Conservation (phyloP, 176 grass and related monocot species). For the Carex pumila region DNA sequence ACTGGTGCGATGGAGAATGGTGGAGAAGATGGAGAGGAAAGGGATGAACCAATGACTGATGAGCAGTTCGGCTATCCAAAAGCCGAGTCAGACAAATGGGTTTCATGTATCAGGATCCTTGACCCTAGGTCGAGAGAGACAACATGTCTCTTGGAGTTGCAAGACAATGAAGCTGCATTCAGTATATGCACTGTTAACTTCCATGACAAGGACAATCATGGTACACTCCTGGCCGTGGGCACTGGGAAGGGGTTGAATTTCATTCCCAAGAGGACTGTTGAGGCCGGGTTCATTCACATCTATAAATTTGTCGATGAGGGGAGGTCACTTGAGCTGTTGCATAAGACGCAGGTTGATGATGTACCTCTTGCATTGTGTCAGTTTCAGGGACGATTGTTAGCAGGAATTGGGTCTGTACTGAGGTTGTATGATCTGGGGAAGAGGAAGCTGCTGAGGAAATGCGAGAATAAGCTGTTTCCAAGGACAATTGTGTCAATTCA, state of each 20-base stretch:
- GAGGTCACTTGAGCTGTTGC: slow-evolving; percentile 79
- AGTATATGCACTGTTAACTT: slow-evolving; percentile 96
- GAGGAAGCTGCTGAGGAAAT: slow-evolving; percentile 90
- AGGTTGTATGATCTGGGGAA: slow-evolving; percentile 92
- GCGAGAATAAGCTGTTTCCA: slow-evolving; percentile 95
- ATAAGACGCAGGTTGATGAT: slow-evolving; percentile 98
- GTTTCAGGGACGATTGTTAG: slow-evolving; percentile 84
- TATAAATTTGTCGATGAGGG: slow-evolving; percentile 97
- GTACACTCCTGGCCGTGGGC: slow-evolving; percentile 79
- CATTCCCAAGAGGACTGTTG: slow-evolving; percentile 71
- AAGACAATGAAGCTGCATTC: slow-evolving; percentile 87
- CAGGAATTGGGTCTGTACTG: slow-evolving; percentile 80
- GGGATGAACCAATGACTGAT: slow-evolving; percentile 69
- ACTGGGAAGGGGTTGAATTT: slow-evolving; percentile 90
- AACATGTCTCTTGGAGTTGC: slow-evolving; percentile 82
- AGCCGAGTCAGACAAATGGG: slow-evolving; percentile 82
- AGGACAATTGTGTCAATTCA: slow-evolving; percentile 79
- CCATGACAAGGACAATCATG: slow-evolving; percentile 89
- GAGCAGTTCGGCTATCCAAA: slow-evolving; percentile 98
- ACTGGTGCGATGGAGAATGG: slow-evolving; percentile 75
- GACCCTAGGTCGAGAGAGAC: slow-evolving; percentile 84
- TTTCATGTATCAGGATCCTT: slow-evolving; percentile 94
- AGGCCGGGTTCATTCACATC: slow-evolving; percentile 89
- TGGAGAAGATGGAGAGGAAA: slow-evolving; percentile 54
- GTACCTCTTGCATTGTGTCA: slow-evolving; percentile 79